phyloP scores from a whole-genome alignment of 805 yeast genomes.

The Cyberlindnera mississippiensis region DNA sequence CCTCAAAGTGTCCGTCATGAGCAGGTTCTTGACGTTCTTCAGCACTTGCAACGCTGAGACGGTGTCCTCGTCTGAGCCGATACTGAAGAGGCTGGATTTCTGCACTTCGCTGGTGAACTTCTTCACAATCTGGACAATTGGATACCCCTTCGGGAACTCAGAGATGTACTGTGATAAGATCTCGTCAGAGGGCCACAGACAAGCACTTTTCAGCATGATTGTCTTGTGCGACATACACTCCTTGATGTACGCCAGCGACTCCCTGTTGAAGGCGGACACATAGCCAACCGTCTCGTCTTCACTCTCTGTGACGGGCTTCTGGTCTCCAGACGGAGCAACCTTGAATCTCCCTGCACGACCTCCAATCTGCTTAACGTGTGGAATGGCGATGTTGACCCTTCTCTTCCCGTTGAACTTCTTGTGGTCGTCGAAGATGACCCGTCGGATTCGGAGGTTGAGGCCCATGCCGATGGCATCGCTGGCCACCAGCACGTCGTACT shows the following conservation, averaged over 20 bases:
- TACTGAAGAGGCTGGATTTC: conserved; percentile 29
- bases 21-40: conserved; percentile 37
- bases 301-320: neutral
- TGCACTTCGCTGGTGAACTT: conserved; percentile 41
- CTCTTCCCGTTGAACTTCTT: conserved; percentile 67
- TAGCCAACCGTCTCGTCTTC: conserved; percentile 37
- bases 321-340: conserved; percentile 28
- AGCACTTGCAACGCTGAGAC: conserved; percentile 36
- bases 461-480: conserved; percentile 99
- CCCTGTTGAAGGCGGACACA: conserved; percentile 48
- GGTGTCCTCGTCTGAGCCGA: conserved; percentile 38
- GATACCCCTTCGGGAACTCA: conserved; percentile 49
- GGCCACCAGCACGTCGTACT: conserved; percentile 81
- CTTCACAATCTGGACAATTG: conserved; percentile 42
- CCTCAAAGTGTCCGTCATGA: conserved; percentile 53
- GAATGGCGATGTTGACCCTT: conserved; percentile 45
- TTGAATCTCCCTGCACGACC: conserved; percentile 92
- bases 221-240: conserved; percentile 49
- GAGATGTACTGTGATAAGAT: conserved; percentile 66
- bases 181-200: conserved; percentile 75
- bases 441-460: conserved; percentile 73
- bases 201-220: conserved; percentile 52
- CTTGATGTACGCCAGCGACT: conserved; percentile 43
- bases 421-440: conserved; percentile 70
- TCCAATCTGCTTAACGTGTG: conserved; percentile 86